These are phyloP conservation scores for Scleroderma bovista DNA, from an alignment of 768 basidiomycete species.

Conservation along the genomic window DNA sequence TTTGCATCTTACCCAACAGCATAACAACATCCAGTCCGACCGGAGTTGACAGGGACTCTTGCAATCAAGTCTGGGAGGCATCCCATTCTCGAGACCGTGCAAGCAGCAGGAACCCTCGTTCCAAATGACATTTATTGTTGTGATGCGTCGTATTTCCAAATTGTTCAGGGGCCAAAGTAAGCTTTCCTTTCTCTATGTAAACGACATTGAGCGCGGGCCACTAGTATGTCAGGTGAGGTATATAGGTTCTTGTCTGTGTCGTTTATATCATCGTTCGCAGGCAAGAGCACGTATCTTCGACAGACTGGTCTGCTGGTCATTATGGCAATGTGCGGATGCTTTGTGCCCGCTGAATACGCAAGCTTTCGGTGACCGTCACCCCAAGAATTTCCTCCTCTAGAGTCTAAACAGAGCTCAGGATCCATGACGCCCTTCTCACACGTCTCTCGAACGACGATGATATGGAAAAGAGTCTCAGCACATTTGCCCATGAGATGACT, in stretches of 20 bases:
- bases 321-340: conserved; percentile 88
- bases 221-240: conserved; percentile 54
- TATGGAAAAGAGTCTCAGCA: conserved; percentile 83
- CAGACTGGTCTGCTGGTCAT: conserved; percentile 80
- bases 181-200: conserved; percentile 16
- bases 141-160: conserved; percentile 79
- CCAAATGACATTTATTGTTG: conserved; percentile 91
- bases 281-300: conserved; percentile 90
- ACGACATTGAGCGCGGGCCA: not conserved
- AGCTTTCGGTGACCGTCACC: conserved; percentile 58
- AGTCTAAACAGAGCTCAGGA: conserved; percentile 32
- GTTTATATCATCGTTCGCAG: conserved; percentile 28
- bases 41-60: conserved; percentile 85
- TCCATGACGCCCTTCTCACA: conserved; percentile 80
- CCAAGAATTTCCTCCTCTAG: not conserved
- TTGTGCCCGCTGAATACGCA: conserved; percentile 91
- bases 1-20: not conserved
- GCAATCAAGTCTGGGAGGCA: conserved; percentile 89
- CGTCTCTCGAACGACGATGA: conserved; percentile 94
- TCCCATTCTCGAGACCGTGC: conserved; percentile 75
- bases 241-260: not conserved
- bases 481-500: conserved; percentile 95
- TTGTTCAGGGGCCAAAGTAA: conserved; percentile 89
- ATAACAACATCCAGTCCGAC: conserved; percentile 57
- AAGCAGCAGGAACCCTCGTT: conserved; percentile 63